These are phyloP conservation scores for Cladophialophora carrionii DNA, from an alignment of 2,329 filamentous ascomycete genomes.

Conservation along the genomic window DNA sequence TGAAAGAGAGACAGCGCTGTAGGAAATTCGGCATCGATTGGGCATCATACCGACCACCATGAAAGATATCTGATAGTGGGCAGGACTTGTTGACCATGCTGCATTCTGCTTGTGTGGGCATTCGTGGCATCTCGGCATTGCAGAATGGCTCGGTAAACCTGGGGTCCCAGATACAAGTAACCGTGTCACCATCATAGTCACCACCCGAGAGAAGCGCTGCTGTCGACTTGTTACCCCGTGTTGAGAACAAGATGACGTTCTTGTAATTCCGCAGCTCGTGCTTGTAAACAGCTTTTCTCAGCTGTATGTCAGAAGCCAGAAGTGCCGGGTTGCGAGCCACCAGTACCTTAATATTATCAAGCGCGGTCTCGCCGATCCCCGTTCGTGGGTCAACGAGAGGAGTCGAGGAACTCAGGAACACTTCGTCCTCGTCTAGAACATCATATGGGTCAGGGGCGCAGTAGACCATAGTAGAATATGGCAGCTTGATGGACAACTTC, in stretches of 20 bases:
- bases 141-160: slow-evolving; percentile 56
- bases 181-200: slow-evolving; percentile 66
- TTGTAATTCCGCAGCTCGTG: slow-evolving; percentile 57
- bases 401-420: slow-evolving; percentile 60
- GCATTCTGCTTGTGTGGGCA: slow-evolving; percentile 49
- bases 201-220: slow-evolving; percentile 66
- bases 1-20: slow-evolving; percentile 53
- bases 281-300: slow-evolving; percentile 53
- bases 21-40: slow-evolving; percentile 47
- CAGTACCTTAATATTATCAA: slow-evolving; percentile 57
- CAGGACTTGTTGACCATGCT: slow-evolving; percentile 52
- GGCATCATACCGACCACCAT: not conserved
- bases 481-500: slow-evolving; percentile 54
- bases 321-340: slow-evolving; percentile 62
- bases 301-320: slow-evolving; percentile 63
- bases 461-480: slow-evolving; percentile 57
- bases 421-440: slow-evolving; percentile 57
- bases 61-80: slow-evolving; percentile 29
- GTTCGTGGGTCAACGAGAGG: slow-evolving; percentile 46
- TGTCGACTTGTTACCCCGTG: slow-evolving; percentile 55
- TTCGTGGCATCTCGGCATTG: slow-evolving; percentile 52
- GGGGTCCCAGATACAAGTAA: slow-evolving; percentile 65
- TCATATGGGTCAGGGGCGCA: slow-evolving; percentile 61
- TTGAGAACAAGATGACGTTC: slow-evolving; percentile 63
- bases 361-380: slow-evolving; percentile 47